phyloP scores from a whole-genome alignment of 2,329 filamentous ascomycete species.

The Mariannaea elegans region DNA sequence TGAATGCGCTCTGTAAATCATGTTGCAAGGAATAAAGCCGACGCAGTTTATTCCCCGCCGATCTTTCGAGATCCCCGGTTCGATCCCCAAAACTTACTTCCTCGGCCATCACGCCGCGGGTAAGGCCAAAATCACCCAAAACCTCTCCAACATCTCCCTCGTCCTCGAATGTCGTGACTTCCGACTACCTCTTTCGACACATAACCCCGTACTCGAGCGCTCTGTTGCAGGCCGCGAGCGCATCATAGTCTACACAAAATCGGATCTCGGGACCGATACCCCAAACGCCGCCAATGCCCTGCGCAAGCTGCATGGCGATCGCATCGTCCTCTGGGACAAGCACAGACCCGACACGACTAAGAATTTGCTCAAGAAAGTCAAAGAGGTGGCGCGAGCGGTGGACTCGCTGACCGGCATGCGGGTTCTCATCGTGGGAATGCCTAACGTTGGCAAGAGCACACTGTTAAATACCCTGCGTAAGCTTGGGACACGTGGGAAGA shows the following conservation, averaged over 20 bases:
- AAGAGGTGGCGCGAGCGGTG: slow-evolving; percentile 41
- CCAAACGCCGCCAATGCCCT: slow-evolving; percentile 40
- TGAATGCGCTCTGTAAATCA: background rate
- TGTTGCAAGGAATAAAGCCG: slow-evolving; percentile 7
- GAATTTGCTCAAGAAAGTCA: slow-evolving; percentile 50
- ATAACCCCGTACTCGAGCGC: slow-evolving; percentile 89
- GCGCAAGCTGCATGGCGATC: slow-evolving; percentile 46
- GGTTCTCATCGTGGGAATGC: slow-evolving; percentile 93
- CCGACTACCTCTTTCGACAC: slow-evolving; percentile 85
- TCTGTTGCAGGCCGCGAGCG: slow-evolving; percentile 76
- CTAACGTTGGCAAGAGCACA: slow-evolving; percentile 95
- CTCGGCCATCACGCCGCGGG: slow-evolving; percentile 91
- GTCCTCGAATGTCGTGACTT: slow-evolving; percentile 96
- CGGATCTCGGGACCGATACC: slow-evolving; percentile 70
- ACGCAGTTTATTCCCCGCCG: slow-evolving; percentile 75
- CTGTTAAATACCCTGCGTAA: slow-evolving; percentile 87
- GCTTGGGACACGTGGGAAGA: slow-evolving; percentile 61
- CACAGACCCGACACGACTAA: slow-evolving; percentile 44
- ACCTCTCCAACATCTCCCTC: slow-evolving; percentile 83
- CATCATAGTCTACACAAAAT: slow-evolving; percentile 90
- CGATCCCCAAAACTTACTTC: slow-evolving; percentile 90
- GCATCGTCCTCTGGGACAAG: slow-evolving; percentile 57
- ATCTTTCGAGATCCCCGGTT: slow-evolving; percentile 74
- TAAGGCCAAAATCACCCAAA: slow-evolving; percentile 78
- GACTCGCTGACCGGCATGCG: slow-evolving; percentile 81